A percentile compares a stretch with the other conserved stretches of the same genome.
Conservation (phyloP, 257 asterid genomes). For the Plantago elongata region DNA sequence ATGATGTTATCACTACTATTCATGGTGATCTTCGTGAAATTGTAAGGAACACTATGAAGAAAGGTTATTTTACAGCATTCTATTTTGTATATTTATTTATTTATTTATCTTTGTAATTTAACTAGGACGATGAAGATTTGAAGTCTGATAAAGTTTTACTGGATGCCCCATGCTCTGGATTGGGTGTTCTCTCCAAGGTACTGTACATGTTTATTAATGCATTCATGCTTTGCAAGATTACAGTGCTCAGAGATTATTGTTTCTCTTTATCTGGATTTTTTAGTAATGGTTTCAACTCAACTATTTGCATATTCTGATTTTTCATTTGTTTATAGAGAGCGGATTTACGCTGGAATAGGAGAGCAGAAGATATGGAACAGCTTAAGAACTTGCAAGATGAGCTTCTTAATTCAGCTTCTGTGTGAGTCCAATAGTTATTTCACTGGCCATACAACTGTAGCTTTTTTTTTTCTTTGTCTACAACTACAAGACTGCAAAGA, state of each 20-base stretch:
- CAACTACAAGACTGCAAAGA: too few relatives aligned
- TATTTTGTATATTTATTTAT: background rate
- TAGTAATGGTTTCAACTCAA: background rate
- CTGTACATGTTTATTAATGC: background rate
- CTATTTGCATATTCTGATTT: conserved; percentile 15
- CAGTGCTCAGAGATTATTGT: background rate
- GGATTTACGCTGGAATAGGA: conserved; percentile 93
- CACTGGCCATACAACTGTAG: too few relatives aligned
- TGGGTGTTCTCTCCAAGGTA: conserved; percentile 96
- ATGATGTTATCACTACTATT: conserved; percentile 48
- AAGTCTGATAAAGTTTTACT: conserved; percentile 83
- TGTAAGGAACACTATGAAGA: conserved; percentile 32
- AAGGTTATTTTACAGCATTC: conserved; percentile 2
- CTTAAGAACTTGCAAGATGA: conserved; percentile 70
- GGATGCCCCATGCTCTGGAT: conserved; percentile 96
- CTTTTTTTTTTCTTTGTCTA: too few relatives aligned
- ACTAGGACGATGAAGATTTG: conserved; percentile 39
- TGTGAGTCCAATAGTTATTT: conserved; percentile 33
- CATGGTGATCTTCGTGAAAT: conserved; percentile 71
- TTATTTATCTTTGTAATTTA: conserved; percentile 2
- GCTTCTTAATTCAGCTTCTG: conserved; percentile 85
- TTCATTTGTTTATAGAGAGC: conserved; percentile 55
- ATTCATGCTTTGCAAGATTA: background rate
- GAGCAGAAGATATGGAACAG: conserved; percentile 78
- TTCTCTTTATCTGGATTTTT: background rate